phyloP scores from a whole-genome alignment of 78 protist species.

The Dictyostelium intermedium region DNA sequence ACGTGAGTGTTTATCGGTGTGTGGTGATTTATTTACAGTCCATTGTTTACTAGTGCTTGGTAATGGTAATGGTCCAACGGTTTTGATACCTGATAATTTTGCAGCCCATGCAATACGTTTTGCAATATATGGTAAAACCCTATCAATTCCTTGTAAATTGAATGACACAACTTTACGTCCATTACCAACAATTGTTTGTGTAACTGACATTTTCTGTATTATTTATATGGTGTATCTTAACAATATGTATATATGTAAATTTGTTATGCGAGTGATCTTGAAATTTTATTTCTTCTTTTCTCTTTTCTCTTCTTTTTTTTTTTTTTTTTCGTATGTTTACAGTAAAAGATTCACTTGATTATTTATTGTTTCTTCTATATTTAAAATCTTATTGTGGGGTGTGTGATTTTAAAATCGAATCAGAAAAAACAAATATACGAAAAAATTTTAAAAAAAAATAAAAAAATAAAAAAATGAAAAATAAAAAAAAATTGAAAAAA shows the following conservation, averaged over 20 bases:
- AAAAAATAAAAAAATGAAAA: background rate
- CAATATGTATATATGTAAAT: background rate
- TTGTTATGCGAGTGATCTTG: background rate
- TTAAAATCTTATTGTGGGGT: background rate
- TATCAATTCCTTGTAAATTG: slow-evolving; percentile 63
- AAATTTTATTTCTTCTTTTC: too few relatives aligned
- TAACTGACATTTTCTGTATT: background rate
- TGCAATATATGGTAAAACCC: slow-evolving; percentile 63
- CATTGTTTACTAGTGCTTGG: slow-evolving; percentile 31
- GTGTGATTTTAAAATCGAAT: background rate
- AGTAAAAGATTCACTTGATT: background rate
- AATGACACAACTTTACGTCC: slow-evolving; percentile 66
- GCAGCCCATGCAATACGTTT: slow-evolving; percentile 76
- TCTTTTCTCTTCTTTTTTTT: too few relatives aligned
- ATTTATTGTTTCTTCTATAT: background rate
- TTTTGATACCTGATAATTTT: slow-evolving; percentile 62
- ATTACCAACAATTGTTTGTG: slow-evolving; percentile 32
- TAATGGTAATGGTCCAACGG: slow-evolving; percentile 53
- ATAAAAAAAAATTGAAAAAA: background rate
- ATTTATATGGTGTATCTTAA: background rate
- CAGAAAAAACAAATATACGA: background rate
- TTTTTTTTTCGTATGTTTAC: too few relatives aligned
- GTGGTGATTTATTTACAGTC: slow-evolving; percentile 80
- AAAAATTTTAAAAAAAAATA: background rate
- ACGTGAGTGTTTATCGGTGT: slow-evolving; percentile 62